Evolutionary conservation across 179 eudicot species (phyloP).

Genomic region (Patellifolia procumbens): DNA sequence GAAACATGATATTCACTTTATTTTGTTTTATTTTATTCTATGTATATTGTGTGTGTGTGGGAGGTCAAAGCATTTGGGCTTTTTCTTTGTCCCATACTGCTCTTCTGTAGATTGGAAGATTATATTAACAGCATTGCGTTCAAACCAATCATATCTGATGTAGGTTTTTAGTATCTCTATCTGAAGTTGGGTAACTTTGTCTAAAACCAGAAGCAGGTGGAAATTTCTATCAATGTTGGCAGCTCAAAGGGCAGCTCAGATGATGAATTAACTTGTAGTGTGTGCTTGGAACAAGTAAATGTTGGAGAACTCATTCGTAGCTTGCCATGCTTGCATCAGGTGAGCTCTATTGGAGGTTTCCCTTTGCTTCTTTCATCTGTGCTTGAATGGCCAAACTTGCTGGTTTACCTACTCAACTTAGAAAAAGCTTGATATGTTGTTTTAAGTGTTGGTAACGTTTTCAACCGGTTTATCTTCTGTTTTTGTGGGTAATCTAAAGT

Average conservation of each 20-base stretch:
- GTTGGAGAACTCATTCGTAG: slow-evolving; percentile 77
- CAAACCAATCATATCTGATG: background rate
- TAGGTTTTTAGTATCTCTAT: background rate
- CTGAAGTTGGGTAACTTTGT: background rate
- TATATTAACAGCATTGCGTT: background rate
- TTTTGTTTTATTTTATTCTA: background rate
- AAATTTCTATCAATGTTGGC: slow-evolving; percentile 40
- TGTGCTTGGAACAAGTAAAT: slow-evolving; percentile 91
- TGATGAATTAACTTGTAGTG: slow-evolving; percentile 83
- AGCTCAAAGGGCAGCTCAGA: slow-evolving; percentile 44
- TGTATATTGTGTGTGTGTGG: background rate
- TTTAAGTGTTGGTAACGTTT: background rate
- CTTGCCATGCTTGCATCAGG: slow-evolving; percentile 95
- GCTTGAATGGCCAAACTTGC: background rate
- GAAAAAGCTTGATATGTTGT: slow-evolving; percentile 3
- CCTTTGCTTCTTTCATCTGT: background rate
- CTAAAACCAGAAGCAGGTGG: slow-evolving; percentile 53
- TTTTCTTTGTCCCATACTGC: background rate
- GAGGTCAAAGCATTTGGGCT: background rate
- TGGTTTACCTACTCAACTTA: background rate
- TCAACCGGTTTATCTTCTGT: background rate
- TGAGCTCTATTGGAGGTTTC: slow-evolving; percentile 20
- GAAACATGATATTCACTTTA: background rate
- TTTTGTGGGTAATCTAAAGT: background rate
- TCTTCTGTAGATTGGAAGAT: background rate